Percentiles rank a stretch among this genome's conserved stretches.
phyloP scores from a whole-genome alignment of 2,329 filamentous ascomycete species.

The Aaosphaeria pasadenensis region DNA sequence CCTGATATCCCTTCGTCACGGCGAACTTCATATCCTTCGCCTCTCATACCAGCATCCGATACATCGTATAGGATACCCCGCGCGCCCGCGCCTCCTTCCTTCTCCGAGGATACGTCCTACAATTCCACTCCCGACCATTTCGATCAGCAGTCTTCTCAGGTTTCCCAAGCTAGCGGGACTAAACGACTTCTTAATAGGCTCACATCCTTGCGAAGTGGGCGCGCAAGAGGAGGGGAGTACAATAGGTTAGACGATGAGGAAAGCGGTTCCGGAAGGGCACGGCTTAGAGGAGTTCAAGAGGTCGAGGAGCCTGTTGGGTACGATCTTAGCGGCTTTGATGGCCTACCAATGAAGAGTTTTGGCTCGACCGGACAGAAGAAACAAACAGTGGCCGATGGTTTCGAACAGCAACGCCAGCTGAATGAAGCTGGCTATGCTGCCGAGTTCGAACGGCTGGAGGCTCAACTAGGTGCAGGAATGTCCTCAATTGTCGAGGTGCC shows the following conservation, averaged over 20 bases:
- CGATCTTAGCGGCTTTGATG: constrained; percentile 26
- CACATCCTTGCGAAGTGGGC: constrained; percentile 20
- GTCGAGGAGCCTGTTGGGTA: constrained; percentile 25
- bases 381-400: constrained; percentile 10
- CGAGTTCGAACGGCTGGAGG: constrained; percentile 34
- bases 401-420: constrained; percentile 17
- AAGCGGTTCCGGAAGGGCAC: constrained; percentile 6
- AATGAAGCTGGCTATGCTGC: constrained; percentile 31
- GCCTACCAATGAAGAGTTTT: constrained; percentile 25
- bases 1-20: constrained; percentile 19
- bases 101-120: constrained; percentile 29
- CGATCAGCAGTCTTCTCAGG: constrained; percentile 11
- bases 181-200: constrained; percentile 30
- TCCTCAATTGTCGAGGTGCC: constrained; percentile 32
- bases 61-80: constrained; percentile 25
- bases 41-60: constrained; percentile 24
- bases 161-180: constrained; percentile 19
- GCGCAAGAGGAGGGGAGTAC: constrained; percentile 19
- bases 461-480: constrained; percentile 37
- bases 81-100: constrained; percentile 30
- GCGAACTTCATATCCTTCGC: constrained; percentile 28
- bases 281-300: constrained; percentile 25
- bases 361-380: constrained; percentile 11
- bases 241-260: constrained; percentile 34
- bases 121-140: constrained; percentile 18